phyloP scores from a whole-genome alignment of 306 rosid genomes.

The Abrus pulchellus region DNA sequence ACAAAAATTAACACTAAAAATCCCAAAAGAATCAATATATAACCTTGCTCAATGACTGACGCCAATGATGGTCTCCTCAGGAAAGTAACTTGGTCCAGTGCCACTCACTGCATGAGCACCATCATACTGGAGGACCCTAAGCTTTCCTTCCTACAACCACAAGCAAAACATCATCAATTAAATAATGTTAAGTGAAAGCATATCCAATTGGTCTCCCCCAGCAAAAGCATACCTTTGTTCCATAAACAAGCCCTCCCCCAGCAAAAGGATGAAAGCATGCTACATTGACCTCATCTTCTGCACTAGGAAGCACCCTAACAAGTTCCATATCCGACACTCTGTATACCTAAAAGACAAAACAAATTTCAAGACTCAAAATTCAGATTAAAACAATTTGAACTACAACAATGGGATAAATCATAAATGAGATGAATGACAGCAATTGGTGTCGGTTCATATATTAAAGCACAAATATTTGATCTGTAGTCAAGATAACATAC shows the following conservation, averaged over 20 bases:
- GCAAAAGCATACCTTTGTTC: constrained; percentile 83
- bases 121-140: constrained; percentile 66
- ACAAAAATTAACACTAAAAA: constrained; percentile 13
- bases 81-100: constrained; percentile 60
- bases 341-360: constrained; percentile 74
- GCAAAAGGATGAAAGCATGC: constrained; percentile 98
- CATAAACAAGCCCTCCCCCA: constrained; percentile 99
- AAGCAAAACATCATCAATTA: constrained; percentile 26
- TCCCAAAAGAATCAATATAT: constrained; percentile 36
- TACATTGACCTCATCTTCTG: constrained; percentile 98
- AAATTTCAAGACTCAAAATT: constrained; percentile 34
- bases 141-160: constrained; percentile 92
- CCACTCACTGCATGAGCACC: constrained; percentile 52
- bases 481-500: constrained; percentile 29
- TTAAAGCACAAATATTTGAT: constrained; percentile 18
- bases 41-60: constrained; percentile 60
- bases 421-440: constrained; percentile 14
- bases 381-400: constrained; percentile 39
- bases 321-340: constrained; percentile 99
- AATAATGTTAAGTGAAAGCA: constrained; percentile 43
- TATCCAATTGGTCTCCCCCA: constrained; percentile 68
- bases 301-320: constrained; percentile 97
- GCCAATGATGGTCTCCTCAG: constrained; percentile 58
- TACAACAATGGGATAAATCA: constrained; percentile 22
- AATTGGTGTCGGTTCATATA: constrained; percentile 20